Conservation (phyloP, 2,329 filamentous ascomycete genomes). For the Periglandula ipomoeae region DNA sequence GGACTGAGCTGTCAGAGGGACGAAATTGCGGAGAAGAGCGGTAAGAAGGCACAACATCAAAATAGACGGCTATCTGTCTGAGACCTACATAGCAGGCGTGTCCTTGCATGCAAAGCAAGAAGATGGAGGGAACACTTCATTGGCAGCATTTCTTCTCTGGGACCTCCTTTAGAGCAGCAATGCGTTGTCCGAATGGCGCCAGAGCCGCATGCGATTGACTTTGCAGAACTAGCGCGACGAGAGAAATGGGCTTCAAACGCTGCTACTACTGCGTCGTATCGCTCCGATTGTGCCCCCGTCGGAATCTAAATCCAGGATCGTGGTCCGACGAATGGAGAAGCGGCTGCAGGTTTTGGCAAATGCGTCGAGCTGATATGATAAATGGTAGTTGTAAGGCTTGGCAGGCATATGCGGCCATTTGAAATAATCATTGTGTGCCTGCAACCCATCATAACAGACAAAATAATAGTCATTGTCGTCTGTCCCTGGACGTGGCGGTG, state of each 20-base stretch:
- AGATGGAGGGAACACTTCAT: no score
- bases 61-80: not conserved
- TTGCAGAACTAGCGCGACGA: no score
- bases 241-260: not conserved
- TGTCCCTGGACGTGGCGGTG: no score
- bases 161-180: no score
- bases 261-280: not conserved
- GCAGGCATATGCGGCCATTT: no score
- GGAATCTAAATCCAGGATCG: not conserved
- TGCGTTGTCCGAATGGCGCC: not conserved
- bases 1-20: not conserved
- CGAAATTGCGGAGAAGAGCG: slow-evolving; percentile 1
- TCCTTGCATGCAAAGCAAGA: not conserved
- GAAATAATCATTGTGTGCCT: no score
- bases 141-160: no score
- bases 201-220: not conserved
- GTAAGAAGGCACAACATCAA: not conserved
- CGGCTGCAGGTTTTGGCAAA: no score
- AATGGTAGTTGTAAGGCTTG: no score
- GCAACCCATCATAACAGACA: no score
- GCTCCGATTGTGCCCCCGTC: not conserved
- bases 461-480: no score
- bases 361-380: no score
- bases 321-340: not conserved
- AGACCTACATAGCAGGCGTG: not conserved